Percentiles rank a stretch among this genome's conserved stretches.
phyloP scores from a whole-genome alignment of 768 basidiomycete species.

The Kwoniella dejecticola region DNA sequence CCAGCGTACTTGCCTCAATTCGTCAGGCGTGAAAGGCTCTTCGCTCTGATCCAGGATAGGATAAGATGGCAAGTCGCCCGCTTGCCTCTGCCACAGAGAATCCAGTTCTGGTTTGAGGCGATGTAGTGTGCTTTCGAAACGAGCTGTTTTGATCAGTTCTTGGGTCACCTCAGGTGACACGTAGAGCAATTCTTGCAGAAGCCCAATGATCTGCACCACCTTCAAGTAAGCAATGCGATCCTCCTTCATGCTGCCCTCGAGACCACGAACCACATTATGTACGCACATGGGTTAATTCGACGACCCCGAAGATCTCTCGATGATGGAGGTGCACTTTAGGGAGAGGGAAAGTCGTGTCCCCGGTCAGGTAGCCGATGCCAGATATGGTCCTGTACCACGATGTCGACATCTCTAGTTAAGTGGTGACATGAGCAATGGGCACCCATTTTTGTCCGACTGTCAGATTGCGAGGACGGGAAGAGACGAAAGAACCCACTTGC shows the following conservation, averaged over 20 bases:
- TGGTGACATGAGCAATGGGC: neutral
- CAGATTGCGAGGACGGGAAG: too few relatives aligned
- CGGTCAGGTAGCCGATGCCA: neutral
- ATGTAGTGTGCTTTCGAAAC: conserved; percentile 1
- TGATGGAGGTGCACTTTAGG: neutral
- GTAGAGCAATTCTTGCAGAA: conserved; percentile 1
- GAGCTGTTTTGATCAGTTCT: conserved; percentile 8
- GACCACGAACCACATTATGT: neutral
- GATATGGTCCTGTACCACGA: conserved; percentile 5
- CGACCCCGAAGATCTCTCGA: neutral
- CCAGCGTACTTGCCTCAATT: neutral
- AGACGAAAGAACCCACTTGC: too few relatives aligned
- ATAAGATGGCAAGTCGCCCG: neutral
- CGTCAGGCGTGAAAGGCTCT: neutral
- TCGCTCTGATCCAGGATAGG: neutral
- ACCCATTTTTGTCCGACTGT: too few relatives aligned
- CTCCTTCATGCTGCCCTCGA: neutral
- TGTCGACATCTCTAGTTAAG: neutral
- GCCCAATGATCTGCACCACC: neutral
- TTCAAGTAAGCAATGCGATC: neutral
- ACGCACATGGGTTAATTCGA: conserved; percentile 1
- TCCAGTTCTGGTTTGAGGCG: conserved; percentile 1
- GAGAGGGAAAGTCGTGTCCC: conserved; percentile 3
- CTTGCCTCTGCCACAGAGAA: conserved; percentile 1
- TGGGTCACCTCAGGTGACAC: conserved; percentile 1